A percentile compares a stretch with the other conserved stretches of the same genome.
phyloP scores from a whole-genome alignment of 2,329 filamentous ascomycete species.

The Pseudogymnoascus sp. region DNA sequence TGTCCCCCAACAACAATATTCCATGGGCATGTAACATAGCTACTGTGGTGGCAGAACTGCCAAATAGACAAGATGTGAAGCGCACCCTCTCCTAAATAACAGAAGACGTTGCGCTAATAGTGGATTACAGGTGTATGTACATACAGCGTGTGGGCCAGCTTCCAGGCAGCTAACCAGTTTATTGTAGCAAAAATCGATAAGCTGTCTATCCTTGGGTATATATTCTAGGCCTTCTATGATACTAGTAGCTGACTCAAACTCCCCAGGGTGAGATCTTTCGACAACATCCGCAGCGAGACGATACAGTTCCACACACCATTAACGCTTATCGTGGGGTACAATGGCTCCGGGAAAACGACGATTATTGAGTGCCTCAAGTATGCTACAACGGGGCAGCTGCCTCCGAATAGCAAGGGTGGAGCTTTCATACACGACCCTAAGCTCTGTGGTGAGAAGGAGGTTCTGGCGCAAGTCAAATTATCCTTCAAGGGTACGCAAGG shows the following conservation, averaged over 20 bases:
- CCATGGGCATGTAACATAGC: background rate
- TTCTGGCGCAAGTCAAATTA: constrained; percentile 85
- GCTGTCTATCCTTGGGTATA: constrained; percentile 57
- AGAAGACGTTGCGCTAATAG: background rate
- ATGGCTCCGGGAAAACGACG: constrained; percentile 96
- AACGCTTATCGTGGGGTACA: constrained; percentile 93
- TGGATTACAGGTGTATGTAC: constrained; percentile 6
- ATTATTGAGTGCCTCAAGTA: constrained; percentile 99
- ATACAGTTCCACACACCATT: constrained; percentile 86
- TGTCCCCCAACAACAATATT: background rate
- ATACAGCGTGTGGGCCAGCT: background rate
- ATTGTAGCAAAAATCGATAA: constrained; percentile 77
- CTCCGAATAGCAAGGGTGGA: constrained; percentile 80
- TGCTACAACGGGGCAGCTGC: constrained; percentile 88
- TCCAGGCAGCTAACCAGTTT: constrained; percentile 2
- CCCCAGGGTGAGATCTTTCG: constrained; percentile 73
- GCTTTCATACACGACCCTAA: constrained; percentile 98
- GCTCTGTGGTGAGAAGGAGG: constrained; percentile 78
- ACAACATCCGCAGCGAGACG: constrained; percentile 62
- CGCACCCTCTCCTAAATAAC: background rate
- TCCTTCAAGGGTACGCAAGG: constrained; percentile 75
- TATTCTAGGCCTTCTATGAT: background rate
- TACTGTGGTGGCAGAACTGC: constrained; percentile 2
- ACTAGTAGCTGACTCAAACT: background rate
- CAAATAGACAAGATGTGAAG: background rate